phyloP scores from a whole-genome alignment of 1,139 yeast species.

The Wickerhamomyces sp. region DNA sequence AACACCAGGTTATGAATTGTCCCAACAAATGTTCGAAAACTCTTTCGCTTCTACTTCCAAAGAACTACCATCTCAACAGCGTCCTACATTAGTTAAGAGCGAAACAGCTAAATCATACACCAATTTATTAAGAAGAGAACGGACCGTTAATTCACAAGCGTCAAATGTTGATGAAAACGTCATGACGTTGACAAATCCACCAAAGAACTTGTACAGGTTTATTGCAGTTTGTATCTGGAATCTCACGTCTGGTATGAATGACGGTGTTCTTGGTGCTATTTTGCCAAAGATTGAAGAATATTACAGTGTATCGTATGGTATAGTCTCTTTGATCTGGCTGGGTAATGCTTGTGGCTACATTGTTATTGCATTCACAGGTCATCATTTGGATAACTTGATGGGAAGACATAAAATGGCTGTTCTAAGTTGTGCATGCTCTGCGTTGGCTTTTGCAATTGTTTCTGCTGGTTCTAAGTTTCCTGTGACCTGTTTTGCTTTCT shows the following conservation, averaged over 20 bases:
- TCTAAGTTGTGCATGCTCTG: constrained; percentile 21
- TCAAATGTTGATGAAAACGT: constrained; percentile 4
- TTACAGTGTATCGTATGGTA: constrained; percentile 34
- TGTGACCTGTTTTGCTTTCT: constrained; percentile 45
- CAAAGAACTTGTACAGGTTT: constrained; percentile 40
- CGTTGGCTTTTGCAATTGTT: constrained; percentile 24
- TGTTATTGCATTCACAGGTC: constrained; percentile 33
- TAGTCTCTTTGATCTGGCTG: constrained; percentile 43
- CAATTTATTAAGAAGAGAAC: constrained; percentile 5
- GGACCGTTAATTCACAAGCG: background rate
- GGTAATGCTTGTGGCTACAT: constrained; percentile 39
- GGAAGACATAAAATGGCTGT: constrained; percentile 30
- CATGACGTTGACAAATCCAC: constrained; percentile 30
- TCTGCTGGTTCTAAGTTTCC: constrained; percentile 28
- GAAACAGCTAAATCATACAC: constrained; percentile 11
- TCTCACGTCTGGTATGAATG: constrained; percentile 30
- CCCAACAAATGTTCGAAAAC: constrained; percentile 8
- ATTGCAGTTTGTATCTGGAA: constrained; percentile 39
- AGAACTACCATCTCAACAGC: constrained; percentile 5
- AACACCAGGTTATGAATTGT: constrained; percentile 29
- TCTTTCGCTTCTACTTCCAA: constrained; percentile 1
- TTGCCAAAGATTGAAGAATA: constrained; percentile 37
- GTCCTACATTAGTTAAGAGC: constrained; percentile 9
- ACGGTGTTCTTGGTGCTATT: constrained; percentile 42
- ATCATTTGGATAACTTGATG: constrained; percentile 32